Conservation (phyloP, 208 protist species). For the Angomonas deanei region DNA sequence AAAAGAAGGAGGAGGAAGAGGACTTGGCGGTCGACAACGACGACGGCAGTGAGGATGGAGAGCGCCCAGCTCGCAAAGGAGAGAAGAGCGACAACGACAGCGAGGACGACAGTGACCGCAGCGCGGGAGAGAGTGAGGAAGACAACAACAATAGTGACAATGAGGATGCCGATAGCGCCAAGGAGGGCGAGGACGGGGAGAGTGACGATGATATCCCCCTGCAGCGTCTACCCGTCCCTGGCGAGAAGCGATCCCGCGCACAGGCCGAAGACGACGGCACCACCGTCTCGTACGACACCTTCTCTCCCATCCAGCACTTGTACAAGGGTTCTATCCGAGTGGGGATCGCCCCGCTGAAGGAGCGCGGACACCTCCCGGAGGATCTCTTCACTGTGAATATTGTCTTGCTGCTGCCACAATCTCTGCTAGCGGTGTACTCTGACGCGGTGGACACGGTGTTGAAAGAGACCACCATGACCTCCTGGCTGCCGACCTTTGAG, state of each 20-base stretch:
- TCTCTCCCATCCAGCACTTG: constrained; percentile 37
- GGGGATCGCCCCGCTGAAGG: constrained; percentile 38
- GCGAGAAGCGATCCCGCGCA: too few relatives aligned
- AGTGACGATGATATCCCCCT: not conserved
- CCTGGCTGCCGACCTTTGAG: constrained; percentile 79
- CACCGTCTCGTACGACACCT: constrained; percentile 38
- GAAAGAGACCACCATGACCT: constrained; percentile 46
- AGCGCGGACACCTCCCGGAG: constrained; percentile 8
- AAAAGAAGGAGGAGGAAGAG: constrained; percentile 11
- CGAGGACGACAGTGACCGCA: constrained; percentile 16
- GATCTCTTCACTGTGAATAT: constrained; percentile 78
- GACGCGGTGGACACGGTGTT: constrained; percentile 70
- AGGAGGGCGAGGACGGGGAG: constrained; percentile 11
- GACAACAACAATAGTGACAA: constrained; percentile 8
- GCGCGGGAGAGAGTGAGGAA: constrained; percentile 12
- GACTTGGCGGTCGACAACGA: constrained; percentile 5
- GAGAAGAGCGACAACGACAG: constrained; percentile 10
- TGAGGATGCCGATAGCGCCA: constrained; percentile 8
- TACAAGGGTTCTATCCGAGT: constrained; percentile 42
- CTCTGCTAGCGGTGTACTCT: constrained; percentile 68
- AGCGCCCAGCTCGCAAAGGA: not conserved
- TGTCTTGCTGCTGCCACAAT: constrained; percentile 32
- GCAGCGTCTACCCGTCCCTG: too few relatives aligned
- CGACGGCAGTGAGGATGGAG: not conserved
- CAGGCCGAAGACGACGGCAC: too few relatives aligned